Evolutionary conservation across 2,329 filamentous ascomycete genomes (phyloP), one percentile per base, ranked within the genome.

Genomic region (Emergomyces pasteurianus): DNA sequence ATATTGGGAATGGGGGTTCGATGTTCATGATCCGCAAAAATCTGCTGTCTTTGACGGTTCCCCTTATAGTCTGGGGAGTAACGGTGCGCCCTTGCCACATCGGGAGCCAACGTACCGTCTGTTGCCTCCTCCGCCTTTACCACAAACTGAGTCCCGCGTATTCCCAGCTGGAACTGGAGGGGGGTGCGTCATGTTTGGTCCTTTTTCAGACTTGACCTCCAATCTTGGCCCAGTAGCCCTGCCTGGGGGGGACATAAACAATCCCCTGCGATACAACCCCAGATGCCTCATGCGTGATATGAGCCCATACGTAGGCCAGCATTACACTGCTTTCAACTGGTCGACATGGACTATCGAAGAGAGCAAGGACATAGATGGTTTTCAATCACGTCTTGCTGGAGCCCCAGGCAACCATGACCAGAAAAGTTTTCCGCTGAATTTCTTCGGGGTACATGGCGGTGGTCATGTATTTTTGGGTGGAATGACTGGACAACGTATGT

Each of bases 271-370:
- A 8, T 71, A 73, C 65, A 74, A 74, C 59, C 72, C 73, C 21
- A 70, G 71, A 26, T 75, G 73, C 60, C 60, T 75, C 58, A 73
- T 68, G 60, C 68, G 73, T 50, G 70, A 78, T 63, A 62, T 79
- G 42, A 75, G 75, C 66, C 66, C 61, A 6, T 58, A 31, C 40
- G 60, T 65, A 47, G 58, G 57, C 31, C 59, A 62, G 31, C 49
- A 58, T 1, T 62, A 56, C 53, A 47, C 58, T 9, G 56, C 52
- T 36, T 63, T 61, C 31, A 61, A 63, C 18, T 65, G 56, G 61
- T 52, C 60, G 2, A 58, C 60, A 7, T 65, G 60, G 62, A 59
- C 42, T 26, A 61, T 66, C 26, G 61, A 62, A 14, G 59, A 60
- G 42, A 62, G 62, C 42, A 46, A 42, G 16, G 63, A 66, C 42